Base-by-base conservation (phyloP, 306 rosid species). In the Vigna angularis region DNA sequence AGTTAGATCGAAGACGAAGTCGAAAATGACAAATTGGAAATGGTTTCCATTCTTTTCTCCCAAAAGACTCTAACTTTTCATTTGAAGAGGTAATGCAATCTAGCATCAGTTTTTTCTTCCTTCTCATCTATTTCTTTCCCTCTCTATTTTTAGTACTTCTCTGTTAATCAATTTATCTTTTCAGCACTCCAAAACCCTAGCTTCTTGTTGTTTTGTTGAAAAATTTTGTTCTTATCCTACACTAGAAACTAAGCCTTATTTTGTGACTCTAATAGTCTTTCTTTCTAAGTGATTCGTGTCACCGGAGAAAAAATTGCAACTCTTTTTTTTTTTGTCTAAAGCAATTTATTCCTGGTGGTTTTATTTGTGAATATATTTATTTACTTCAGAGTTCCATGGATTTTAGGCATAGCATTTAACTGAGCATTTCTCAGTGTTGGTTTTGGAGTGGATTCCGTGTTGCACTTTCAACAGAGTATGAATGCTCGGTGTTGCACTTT, bases 171-270 rank as follows among this genome's bases (percentile, higher is more conserved):
- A 61, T 17, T 52, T 5, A n/a, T 75, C 71, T 58, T 51, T 48
- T 13, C 18, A 63, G 53, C 68, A 50, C 56, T 70, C 56, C 79
- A 9, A 84, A 84, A 80, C 76, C 87, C 84, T 80, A 74, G 6
- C 0, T 17, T 70, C 17, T 50, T 3, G 3, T 20, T 24, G 34
- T 11, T 1, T 9, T 15, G 40, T 13, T 34, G 1, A 11, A 16
- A 59, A 11, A 30, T 5, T 70, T 7, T 0, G 5, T 55, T 65
- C 57, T 15, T 9, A 40, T n/a, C 34, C 53, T 2, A 16, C 14
- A 2, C 68, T 17, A 22, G 38, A 34, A 30, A 32, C 56, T 22
- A 22, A 9, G 20, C 57, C 80, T 63, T 40, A 15, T 45, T 79
- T 75, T 34, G 13, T 32, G 74, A 59, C 6, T 50, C 53, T 67